Evolutionary conservation across 768 basidiomycete species (phyloP).

Genomic region (Tremella mesenterica): DNA sequence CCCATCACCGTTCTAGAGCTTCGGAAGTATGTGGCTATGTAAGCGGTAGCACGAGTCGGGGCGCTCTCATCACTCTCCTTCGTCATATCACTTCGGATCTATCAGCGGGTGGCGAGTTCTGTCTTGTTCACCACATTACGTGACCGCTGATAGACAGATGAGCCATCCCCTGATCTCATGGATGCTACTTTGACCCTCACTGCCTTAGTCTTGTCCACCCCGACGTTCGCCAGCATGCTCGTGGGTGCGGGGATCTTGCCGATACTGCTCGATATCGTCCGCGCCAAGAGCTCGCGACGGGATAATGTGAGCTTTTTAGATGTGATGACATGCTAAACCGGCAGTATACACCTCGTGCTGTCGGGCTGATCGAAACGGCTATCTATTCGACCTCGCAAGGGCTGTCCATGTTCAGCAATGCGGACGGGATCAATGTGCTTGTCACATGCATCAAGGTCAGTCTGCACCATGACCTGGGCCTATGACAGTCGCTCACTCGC

Average conservation of each 20-base stretch:
- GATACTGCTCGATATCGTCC: conserved; percentile 77
- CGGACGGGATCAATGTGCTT: conserved; percentile 72
- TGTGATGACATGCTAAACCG: conserved; percentile 3
- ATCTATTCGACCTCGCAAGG: conserved; percentile 74
- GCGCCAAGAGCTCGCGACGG: conserved; percentile 62
- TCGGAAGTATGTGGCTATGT: conserved; percentile 81
- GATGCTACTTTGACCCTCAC: conserved; percentile 81
- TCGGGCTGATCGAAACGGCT: conserved; percentile 85
- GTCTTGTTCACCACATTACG: background rate
- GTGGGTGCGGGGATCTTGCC: conserved; percentile 88
- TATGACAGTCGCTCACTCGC: background rate
- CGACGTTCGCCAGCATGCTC: conserved; percentile 82
- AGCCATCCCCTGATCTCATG: conserved; percentile 42
- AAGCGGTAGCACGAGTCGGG: conserved; percentile 93
- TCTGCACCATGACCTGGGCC: background rate
- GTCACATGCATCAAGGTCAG: conserved; percentile 77
- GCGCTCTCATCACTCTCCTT: conserved; percentile 79
- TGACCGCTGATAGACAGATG: conserved; percentile 18
- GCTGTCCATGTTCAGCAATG: conserved; percentile 74
- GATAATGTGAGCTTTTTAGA: conserved; percentile 50
- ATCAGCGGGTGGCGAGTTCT: conserved; percentile 13
- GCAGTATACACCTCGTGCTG: conserved; percentile 69
- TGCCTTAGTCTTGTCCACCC: conserved; percentile 74
- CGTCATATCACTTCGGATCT: conserved; percentile 72
- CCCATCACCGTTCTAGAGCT: conserved; percentile 69